Base-by-base conservation (phyloP, 1,284 basidiomycete genomes). In the Exobasidium rhododendri region DNA sequence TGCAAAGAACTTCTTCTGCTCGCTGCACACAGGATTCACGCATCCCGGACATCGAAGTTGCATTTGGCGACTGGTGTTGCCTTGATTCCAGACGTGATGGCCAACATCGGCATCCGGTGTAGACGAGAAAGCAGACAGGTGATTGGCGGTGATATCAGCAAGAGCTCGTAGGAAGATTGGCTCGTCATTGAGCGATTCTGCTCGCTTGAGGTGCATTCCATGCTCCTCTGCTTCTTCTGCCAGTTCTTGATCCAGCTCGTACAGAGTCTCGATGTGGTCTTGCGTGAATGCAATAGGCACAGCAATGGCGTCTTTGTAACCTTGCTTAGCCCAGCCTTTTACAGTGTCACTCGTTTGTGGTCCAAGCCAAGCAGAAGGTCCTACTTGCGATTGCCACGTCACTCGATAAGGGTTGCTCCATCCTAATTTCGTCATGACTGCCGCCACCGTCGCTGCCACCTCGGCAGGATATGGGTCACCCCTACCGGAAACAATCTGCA, bases 221-320 rank as follows among this genome's bases (percentile, higher is more conserved):
- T 89, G 88, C 91, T 94, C 88, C 76, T 86, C 85, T 5, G 90
- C 94, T 81, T 98, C 94, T 81, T 89, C 89, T 64, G 85, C 85
- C 74, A 97, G 94, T 81, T 99, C 96, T 59, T 94, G 81, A 81
- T 99, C 96, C 53, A 98, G 85, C 82, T 98, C 96, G 80, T 90
- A 98, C 51, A 99, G 84, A 26, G 96, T 99, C 83, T 99, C 96
- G 77, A 99, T 97, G 81, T 98, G 96, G 82, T 99, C 96, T 79
- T 89, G 92, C 20, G 96, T 99, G 82, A 99, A 99, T 20, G 96
- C 94, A 66, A 99, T 93, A 0, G 96, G 96, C 1, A 99, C 87
- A 32, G 96, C 84, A 56, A 97, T 85, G n/a, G 88, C 87, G 69
- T 86, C 87, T 82, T 94, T 97, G 80, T 87, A 86, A 20, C 92